These are phyloP conservation scores for Fusarium pininemorale DNA, from an alignment of 2,329 filamentous ascomycete genomes.

Conservation along the genomic window DNA sequence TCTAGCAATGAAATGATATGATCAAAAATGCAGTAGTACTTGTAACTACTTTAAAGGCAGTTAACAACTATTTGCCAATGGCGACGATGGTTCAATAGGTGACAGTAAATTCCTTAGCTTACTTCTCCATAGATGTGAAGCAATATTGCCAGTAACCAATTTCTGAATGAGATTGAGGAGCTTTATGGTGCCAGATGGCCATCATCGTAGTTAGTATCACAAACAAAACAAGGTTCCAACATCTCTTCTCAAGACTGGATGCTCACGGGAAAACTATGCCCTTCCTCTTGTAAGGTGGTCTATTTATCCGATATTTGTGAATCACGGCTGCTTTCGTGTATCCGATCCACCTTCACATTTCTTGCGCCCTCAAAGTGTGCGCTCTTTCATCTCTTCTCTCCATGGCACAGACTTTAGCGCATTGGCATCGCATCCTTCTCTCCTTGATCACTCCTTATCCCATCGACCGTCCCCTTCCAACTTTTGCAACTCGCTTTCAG, in stretches of 20 bases:
- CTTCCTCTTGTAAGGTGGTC: too few species aligned
- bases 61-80: too few species aligned
- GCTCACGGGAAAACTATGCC: fast-evolving
- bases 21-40: fast-evolving
- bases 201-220: not conserved
- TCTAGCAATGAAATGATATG: not conserved
- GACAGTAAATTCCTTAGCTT: fast-evolving
- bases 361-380: fast-evolving
- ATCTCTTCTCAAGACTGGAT: fast-evolving
- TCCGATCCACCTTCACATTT: fast-evolving
- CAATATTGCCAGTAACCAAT: fast-evolving
- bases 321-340: fast-evolving
- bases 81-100: fast-evolving
- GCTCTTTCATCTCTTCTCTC: not conserved
- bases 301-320: fast-evolving
- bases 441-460: not conserved
- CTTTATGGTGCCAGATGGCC: fast-evolving
- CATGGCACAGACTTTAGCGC: not conserved
- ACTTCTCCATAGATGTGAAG: fast-evolving
- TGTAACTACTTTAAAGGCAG: too few species aligned
- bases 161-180: fast-evolving
- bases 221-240: too few species aligned
- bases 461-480: not conserved
- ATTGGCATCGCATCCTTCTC: not conserved
- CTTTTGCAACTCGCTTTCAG: not conserved